Evolutionary conservation across 352 stramenopile species (phyloP).

Genomic region (Chrysophaeum taylorii): DNA sequence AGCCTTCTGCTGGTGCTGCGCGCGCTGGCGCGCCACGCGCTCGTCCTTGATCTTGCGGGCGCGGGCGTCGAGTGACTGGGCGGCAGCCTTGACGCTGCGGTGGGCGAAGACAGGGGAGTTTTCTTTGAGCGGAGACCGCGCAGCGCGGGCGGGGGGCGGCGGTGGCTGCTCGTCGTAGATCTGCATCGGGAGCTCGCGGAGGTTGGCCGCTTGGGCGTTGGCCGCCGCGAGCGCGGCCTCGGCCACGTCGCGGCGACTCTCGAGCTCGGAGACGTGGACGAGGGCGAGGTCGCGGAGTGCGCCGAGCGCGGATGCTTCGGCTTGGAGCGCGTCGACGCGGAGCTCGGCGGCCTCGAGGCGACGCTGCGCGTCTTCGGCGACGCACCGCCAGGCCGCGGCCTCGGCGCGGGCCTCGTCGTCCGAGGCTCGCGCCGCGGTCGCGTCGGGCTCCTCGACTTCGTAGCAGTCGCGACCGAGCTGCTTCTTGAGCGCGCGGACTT

Average conservation of each 20-base stretch:
- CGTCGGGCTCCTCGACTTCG: not conserved
- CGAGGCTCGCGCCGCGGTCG: not conserved
- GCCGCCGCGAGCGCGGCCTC: not conserved
- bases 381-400: no score
- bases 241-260: not conserved
- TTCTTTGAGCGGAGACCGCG: not conserved
- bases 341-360: not conserved
- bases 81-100: conserved; percentile 1
- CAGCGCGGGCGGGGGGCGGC: not conserved
- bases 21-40: not conserved
- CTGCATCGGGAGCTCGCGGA: not conserved
- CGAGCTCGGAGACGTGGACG: not conserved
- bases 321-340: not conserved
- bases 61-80: conserved; percentile 3
- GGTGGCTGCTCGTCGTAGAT: not conserved
- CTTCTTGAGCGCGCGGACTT: not conserved
- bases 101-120: not conserved
- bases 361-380: no score
- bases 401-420: not conserved
- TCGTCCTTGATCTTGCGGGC: conserved; percentile 15
- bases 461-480: not conserved
- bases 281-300: not conserved
- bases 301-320: no score
- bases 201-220: not conserved
- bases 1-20: not conserved